Conservation (phyloP, 2,329 filamentous ascomycete species). For the Gaeumannomyces tritici region DNA sequence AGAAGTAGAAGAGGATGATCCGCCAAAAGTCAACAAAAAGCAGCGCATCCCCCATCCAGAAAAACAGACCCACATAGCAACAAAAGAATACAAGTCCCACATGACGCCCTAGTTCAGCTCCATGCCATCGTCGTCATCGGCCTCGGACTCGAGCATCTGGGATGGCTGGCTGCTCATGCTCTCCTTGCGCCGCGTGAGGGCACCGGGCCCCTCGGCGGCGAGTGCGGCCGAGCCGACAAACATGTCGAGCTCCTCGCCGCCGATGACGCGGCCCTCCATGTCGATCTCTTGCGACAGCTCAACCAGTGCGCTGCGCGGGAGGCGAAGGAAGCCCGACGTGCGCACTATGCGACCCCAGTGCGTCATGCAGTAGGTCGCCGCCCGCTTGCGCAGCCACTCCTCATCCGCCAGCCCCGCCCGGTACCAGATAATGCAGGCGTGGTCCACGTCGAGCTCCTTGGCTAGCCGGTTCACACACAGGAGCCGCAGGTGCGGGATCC, state of each 20-base stretch:
- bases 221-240: conserved; percentile 38
- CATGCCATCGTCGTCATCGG: conserved; percentile 15
- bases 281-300: conserved; percentile 92
- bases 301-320: conserved; percentile 72
- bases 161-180: conserved; percentile 52
- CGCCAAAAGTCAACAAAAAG: background rate
- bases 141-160: conserved; percentile 46
- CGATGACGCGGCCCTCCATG: conserved; percentile 81
- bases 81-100: background rate
- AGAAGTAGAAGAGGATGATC: background rate
- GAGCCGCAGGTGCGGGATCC: conserved; percentile 85
- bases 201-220: conserved; percentile 29
- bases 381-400: conserved; percentile 84
- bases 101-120: conserved; percentile 9
- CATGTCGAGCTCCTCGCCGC: conserved; percentile 68
- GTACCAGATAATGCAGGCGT: conserved; percentile 94
- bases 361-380: conserved; percentile 79
- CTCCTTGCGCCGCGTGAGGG: conserved; percentile 38
- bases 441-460: conserved; percentile 86
- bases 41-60: background rate
- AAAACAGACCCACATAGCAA: background rate
- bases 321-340: conserved; percentile 72
- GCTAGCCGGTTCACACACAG: conserved; percentile 85
- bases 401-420: conserved; percentile 83
- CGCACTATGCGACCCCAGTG: conserved; percentile 94